Conservation (phyloP, 2,329 filamentous ascomycete species). For the Lasiodiplodia sp. region DNA sequence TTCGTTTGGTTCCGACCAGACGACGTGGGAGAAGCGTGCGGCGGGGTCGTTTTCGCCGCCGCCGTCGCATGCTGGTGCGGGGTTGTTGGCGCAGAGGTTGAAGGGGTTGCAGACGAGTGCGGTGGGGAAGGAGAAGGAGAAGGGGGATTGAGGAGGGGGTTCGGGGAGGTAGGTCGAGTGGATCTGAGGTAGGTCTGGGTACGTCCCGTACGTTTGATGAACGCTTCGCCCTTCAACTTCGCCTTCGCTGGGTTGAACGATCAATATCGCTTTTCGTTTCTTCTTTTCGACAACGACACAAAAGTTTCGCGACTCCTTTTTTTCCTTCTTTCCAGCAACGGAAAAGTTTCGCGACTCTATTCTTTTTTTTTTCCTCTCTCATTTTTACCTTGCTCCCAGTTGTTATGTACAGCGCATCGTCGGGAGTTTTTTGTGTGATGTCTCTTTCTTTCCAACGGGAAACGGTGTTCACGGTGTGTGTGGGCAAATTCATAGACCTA, state of each 20-base stretch:
- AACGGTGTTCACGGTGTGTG: slow-evolving; percentile 14
- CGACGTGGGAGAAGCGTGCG: slow-evolving; percentile 66
- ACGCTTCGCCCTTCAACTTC: not conserved
- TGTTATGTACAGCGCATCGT: not conserved
- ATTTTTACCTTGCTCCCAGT: slow-evolving; percentile 2
- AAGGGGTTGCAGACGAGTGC: slow-evolving; percentile 56
- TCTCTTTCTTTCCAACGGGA: not conserved
- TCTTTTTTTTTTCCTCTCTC: not conserved
- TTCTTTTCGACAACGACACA: too few relatives aligned
- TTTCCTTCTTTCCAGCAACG: too few relatives aligned
- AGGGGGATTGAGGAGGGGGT: too few relatives aligned
- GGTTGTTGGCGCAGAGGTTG: slow-evolving; percentile 73
- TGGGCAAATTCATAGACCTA: not conserved
- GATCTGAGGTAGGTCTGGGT: not conserved
- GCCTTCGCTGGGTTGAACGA: too few relatives aligned
- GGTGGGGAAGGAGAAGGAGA: too few relatives aligned
- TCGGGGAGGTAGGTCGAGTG: not conserved
- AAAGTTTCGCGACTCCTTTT: too few relatives aligned
- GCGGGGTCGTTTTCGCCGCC: slow-evolving; percentile 61
- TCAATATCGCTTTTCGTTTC: too few relatives aligned
- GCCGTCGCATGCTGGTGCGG: slow-evolving; percentile 65
- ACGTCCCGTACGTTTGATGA: too few relatives aligned
- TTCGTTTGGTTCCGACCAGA: slow-evolving; percentile 35
- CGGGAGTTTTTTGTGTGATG: not conserved
- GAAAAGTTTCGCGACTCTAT: too few relatives aligned